These are phyloP conservation scores for Podospora tetraspora DNA, from an alignment of 495 filamentous ascomycete genomes.

Conservation along the genomic window DNA sequence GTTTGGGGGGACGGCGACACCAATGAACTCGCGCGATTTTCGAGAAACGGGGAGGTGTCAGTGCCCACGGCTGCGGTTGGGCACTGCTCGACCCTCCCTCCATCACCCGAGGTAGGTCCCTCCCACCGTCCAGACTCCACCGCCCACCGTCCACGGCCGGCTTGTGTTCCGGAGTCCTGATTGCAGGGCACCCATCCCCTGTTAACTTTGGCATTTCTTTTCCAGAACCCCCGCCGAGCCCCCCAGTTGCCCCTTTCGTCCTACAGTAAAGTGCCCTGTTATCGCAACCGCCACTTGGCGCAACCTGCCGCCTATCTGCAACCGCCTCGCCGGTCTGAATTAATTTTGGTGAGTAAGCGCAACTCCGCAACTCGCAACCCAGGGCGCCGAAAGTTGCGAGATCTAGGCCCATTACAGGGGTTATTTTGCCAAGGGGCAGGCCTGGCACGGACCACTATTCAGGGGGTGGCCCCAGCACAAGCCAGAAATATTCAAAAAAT, in stretches of 20 bases:
- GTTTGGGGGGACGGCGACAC: constrained; percentile 19
- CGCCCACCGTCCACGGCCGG: neutral
- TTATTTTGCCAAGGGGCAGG: too few relatives aligned
- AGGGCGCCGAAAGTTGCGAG: too few relatives aligned
- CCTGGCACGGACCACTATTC: too few relatives aligned
- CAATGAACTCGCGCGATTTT: constrained; percentile 22
- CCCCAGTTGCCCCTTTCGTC: constrained; percentile 12
- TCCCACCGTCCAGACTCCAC: neutral
- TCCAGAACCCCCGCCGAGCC: constrained; percentile 10
- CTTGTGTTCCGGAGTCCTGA: constrained; percentile 4
- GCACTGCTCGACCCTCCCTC: constrained; percentile 1
- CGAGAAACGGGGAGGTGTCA: constrained; percentile 12
- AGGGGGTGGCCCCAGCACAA: too few relatives aligned
- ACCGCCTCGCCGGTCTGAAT: too few relatives aligned
- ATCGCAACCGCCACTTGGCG: too few relatives aligned
- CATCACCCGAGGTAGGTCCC: neutral
- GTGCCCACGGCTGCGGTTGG: constrained; percentile 18
- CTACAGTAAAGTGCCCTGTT: too few relatives aligned
- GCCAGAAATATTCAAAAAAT: too few relatives aligned
- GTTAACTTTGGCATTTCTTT: constrained; percentile 10
- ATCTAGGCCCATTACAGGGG: too few relatives aligned
- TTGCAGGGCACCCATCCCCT: neutral
- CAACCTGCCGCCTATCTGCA: too few relatives aligned
- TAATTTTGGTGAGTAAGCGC: too few relatives aligned
- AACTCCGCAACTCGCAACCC: too few relatives aligned